Percentiles rank a stretch among this genome's conserved stretches.
These are phyloP conservation scores for Alternaria infectoria DNA, from an alignment of 2,329 filamentous ascomycete genomes.

Conservation along the genomic window DNA sequence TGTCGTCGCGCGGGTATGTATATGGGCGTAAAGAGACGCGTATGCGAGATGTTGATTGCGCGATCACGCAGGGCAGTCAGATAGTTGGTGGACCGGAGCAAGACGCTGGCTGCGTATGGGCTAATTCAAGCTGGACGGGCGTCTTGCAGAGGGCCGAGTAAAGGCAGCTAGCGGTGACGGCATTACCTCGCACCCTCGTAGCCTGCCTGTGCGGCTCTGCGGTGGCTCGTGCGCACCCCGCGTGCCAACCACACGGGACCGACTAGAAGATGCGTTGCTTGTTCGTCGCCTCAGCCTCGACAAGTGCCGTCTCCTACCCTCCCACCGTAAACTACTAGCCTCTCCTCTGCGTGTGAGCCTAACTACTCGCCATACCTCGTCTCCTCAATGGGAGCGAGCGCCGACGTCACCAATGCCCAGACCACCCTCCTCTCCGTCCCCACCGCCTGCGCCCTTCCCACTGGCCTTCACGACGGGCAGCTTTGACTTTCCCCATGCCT, in stretches of 20 bases:
- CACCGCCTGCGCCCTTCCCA: conserved; percentile 35
- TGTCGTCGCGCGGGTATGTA: background rate
- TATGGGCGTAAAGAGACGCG: background rate
- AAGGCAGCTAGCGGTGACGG: conserved; percentile 11
- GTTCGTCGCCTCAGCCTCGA: background rate
- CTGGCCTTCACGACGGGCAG: conserved; percentile 43
- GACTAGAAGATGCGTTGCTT: background rate
- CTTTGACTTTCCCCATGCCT: conserved; percentile 56
- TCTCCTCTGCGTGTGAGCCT: background rate
- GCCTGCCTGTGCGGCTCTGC: background rate
- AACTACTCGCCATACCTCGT: background rate
- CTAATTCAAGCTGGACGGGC: background rate
- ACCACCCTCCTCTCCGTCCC: conserved; percentile 36
- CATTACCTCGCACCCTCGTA: conserved; percentile 3
- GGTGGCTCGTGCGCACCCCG: background rate
- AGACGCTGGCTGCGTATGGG: background rate
- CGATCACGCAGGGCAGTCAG: background rate
- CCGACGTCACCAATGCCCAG: conserved; percentile 41
- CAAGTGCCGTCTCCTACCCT: background rate
- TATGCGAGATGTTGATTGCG: background rate
- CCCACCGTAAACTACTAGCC: background rate
- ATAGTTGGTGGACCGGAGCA: background rate
- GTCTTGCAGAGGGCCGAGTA: background rate
- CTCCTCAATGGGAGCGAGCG: conserved; percentile 17
- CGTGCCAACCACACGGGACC: background rate